Evolutionary conservation across 495 filamentous ascomycete species (phyloP).

Genomic region (Xylaria acuta): DNA sequence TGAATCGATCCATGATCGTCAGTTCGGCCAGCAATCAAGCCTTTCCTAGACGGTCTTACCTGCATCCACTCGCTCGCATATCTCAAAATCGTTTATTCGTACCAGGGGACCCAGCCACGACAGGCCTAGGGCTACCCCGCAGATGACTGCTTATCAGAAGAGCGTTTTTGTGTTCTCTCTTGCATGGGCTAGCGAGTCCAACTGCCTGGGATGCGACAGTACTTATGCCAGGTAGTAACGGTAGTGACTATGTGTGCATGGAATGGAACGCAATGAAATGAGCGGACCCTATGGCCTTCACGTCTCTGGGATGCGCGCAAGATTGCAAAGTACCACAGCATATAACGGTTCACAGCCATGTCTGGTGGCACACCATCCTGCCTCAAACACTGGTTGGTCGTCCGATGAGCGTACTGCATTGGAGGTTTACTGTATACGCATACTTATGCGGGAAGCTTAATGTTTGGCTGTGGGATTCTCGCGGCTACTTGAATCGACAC

Average conservation of each 20-base stretch:
- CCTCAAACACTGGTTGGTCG: not conserved
- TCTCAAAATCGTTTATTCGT: slow-evolving; percentile 17
- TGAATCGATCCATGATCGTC: slow-evolving; percentile 21
- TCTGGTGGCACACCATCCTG: not conserved
- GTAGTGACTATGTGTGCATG: slow-evolving; percentile 16
- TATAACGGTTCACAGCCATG: slow-evolving; percentile 2
- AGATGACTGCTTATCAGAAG: slow-evolving; percentile 26
- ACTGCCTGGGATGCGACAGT: slow-evolving; percentile 17
- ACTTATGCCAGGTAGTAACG: not conserved
- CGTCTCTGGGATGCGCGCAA: not conserved
- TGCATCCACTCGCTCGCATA: slow-evolving; percentile 24
- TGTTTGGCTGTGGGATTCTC: not conserved
- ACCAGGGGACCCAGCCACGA: slow-evolving; percentile 14
- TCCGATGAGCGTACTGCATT: slow-evolving; percentile 8
- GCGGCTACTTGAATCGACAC: slow-evolving; percentile 3
- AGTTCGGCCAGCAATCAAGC: slow-evolving; percentile 12
- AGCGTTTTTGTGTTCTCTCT: not conserved
- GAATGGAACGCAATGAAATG: slow-evolving; percentile 2
- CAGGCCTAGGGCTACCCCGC: slow-evolving; percentile 19
- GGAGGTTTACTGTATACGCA: not conserved
- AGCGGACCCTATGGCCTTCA: slow-evolving; percentile 14
- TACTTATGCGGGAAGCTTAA: no score
- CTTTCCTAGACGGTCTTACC: slow-evolving; percentile 19
- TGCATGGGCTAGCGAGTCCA: slow-evolving; percentile 20
- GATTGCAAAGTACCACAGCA: slow-evolving; percentile 10